Evolutionary conservation across 306 rosid species (phyloP).

Genomic region (Trifolium subterraneum): DNA sequence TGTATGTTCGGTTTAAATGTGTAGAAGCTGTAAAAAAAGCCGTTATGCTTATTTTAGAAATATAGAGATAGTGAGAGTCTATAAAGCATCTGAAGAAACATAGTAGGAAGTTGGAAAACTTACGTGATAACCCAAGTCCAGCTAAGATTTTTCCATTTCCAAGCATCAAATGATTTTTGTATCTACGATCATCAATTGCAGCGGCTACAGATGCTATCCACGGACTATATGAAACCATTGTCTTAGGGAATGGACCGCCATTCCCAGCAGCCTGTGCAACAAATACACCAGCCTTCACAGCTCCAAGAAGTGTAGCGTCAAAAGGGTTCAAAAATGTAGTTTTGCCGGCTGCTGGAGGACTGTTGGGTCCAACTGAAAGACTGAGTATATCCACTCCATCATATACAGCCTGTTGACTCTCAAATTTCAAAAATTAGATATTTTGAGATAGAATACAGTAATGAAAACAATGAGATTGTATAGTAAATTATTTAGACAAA

Average conservation of each 20-base stretch:
- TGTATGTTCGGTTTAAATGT: conserved; percentile 70
- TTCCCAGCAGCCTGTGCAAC: conserved; percentile 99
- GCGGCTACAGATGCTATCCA: conserved; percentile 98
- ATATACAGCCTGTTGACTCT: conserved; percentile 81
- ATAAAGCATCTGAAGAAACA: conserved; percentile 19
- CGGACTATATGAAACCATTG: conserved; percentile 97
- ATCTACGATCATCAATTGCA: conserved; percentile 98
- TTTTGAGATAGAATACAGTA: conserved; percentile 7
- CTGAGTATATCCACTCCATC: conserved; percentile 99
- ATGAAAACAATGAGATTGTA: conserved; percentile 12
- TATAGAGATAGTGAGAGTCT: neutral
- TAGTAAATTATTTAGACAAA: conserved; percentile 1
- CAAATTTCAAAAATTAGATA: conserved; percentile 32
- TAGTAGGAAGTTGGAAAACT: conserved; percentile 47
- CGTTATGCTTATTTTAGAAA: conserved; percentile 42
- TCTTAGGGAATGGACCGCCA: conserved; percentile 98
- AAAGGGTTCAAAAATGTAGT: conserved; percentile 91
- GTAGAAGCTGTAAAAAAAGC: conserved; percentile 74
- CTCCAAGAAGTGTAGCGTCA: conserved; percentile 98
- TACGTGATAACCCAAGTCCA: conserved; percentile 95
- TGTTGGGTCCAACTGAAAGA: conserved; percentile 96
- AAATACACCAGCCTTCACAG: conserved; percentile 99
- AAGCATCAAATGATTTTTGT: conserved; percentile 90
- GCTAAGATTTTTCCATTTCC: conserved; percentile 94
- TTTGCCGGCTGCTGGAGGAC: conserved; percentile 92